Conservation (phyloP, 371 early-diverging fungal genomes). For the Conidiobolus incongruus region DNA sequence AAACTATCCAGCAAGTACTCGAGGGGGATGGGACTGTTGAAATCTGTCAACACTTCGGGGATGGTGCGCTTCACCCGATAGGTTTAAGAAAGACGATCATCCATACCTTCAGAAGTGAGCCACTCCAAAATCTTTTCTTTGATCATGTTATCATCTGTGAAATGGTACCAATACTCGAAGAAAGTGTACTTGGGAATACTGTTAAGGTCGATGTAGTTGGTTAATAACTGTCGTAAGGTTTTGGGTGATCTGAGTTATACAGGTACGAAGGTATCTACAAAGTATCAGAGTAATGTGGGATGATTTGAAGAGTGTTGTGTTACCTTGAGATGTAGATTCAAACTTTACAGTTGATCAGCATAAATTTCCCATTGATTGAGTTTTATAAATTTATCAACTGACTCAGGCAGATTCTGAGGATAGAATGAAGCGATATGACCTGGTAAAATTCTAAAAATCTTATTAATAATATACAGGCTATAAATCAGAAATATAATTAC, state of each 20-base stretch:
- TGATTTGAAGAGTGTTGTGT: neutral
- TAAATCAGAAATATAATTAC: neutral
- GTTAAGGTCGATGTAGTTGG: constrained; percentile 51
- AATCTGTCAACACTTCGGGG: constrained; percentile 67
- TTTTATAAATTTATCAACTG: constrained; percentile 42
- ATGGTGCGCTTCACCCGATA: constrained; percentile 51
- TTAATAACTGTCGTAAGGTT: constrained; percentile 45
- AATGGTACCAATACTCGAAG: constrained; percentile 63
- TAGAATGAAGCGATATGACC: constrained; percentile 62
- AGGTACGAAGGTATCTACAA: constrained; percentile 17
- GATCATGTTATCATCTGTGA: constrained; percentile 42
- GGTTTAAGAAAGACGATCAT: constrained; percentile 68
- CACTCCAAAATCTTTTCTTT: constrained; percentile 64
- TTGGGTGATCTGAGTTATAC: constrained; percentile 17
- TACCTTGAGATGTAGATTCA: constrained; percentile 18
- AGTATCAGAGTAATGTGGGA: neutral
- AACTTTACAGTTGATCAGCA: constrained; percentile 32
- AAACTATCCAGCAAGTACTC: constrained; percentile 67
- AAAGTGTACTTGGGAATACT: constrained; percentile 71
- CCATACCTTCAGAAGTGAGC: constrained; percentile 31
- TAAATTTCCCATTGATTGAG: constrained; percentile 41
- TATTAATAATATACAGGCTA: neutral
- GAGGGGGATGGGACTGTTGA: constrained; percentile 45
- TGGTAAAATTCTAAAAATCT: constrained; percentile 25
- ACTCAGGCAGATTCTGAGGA: constrained; percentile 41